Percentiles rank a stretch among this genome's conserved stretches.
phyloP scores from a whole-genome alignment of 352 stramenopile species.

The Globisporangium rhizosaccharum region DNA sequence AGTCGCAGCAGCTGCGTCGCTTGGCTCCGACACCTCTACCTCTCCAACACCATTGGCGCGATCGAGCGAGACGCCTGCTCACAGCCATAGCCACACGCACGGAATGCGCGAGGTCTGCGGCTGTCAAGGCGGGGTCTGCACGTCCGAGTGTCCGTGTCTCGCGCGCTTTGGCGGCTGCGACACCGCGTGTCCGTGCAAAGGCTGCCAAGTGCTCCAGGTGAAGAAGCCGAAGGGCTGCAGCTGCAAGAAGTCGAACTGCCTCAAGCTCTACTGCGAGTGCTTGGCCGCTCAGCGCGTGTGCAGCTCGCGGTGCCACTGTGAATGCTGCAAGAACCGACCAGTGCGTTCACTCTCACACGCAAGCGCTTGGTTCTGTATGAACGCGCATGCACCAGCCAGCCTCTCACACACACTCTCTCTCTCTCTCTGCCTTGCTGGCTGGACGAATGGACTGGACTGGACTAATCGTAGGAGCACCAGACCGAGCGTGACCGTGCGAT shows the following conservation, averaged over 20 bases:
- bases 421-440: neutral
- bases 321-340: slow-evolving; percentile 72
- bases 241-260: slow-evolving; percentile 96
- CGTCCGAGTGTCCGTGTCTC: slow-evolving; percentile 38
- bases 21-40: neutral
- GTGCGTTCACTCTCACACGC: slow-evolving; percentile 9
- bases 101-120: slow-evolving; percentile 19
- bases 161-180: slow-evolving; percentile 31
- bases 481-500: slow-evolving; percentile 76
- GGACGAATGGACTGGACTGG: neutral
- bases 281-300: slow-evolving; percentile 66
- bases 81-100: slow-evolving; percentile 5
- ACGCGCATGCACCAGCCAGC: neutral
- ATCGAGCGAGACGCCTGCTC: neutral
- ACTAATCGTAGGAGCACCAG: slow-evolving; percentile 29
- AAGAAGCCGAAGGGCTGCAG: slow-evolving; percentile 84
- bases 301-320: slow-evolving; percentile 69
- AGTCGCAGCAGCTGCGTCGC: neutral
- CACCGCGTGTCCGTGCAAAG: slow-evolving; percentile 30
- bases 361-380: neutral
- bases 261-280: slow-evolving; percentile 93
- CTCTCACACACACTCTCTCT: neutral
- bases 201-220: slow-evolving; percentile 26
- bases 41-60: neutral
- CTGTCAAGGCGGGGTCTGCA: slow-evolving; percentile 38